Base-by-base conservation (phyloP, 2,329 filamentous ascomycete species). In the Aureobasidium zeae region DNA sequence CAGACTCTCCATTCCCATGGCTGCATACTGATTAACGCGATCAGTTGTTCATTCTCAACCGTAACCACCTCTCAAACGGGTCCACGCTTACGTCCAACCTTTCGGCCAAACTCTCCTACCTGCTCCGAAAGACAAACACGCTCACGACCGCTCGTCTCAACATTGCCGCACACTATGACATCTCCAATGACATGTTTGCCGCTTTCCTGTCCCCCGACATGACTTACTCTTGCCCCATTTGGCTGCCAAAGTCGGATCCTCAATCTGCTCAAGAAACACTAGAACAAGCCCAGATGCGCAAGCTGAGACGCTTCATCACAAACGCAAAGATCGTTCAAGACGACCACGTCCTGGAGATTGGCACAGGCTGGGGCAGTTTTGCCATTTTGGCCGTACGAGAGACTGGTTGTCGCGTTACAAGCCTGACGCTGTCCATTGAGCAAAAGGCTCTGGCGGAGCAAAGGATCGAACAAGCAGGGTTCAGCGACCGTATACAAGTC, bases 111-210 rank as follows among this genome's bases (percentile, higher is more conserved):
- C 59, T 83, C 29, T 72, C 76, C 3, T 73, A 71, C 35, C 57
- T 83, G 25, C 51, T 68, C 11, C 58, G 67, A 35, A 58, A 62
- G 32, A 68, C 63, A 32, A 70, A 70, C 54, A 69, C 66, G 16
- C 63, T 70, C 12, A 62, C 63, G 44, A 70, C 68, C 46, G 74
- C 79, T 9, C 68, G 76, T 9, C 65, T 83, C 31, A 84, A 86
- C 55, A 77, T 83, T 41, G 73, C 73, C 2, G 79, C 80, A 4
- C 82, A 86, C 51, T 86, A 86, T 57, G 81, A 86, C 53, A 82
- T 85, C 49, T 79, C 76, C 51, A 86, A 86, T 55, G 77, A 79
- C 46, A 83, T 85, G 77, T 85, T 86, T 53, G 77, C 79, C 5
- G 78, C 80, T 0, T 85, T 85, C 51, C 66, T 85, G 20, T 83